Percentiles rank a stretch among this genome's conserved stretches.
phyloP scores from a whole-genome alignment of 495 filamentous ascomycete species.

The Letharia lupina region DNA sequence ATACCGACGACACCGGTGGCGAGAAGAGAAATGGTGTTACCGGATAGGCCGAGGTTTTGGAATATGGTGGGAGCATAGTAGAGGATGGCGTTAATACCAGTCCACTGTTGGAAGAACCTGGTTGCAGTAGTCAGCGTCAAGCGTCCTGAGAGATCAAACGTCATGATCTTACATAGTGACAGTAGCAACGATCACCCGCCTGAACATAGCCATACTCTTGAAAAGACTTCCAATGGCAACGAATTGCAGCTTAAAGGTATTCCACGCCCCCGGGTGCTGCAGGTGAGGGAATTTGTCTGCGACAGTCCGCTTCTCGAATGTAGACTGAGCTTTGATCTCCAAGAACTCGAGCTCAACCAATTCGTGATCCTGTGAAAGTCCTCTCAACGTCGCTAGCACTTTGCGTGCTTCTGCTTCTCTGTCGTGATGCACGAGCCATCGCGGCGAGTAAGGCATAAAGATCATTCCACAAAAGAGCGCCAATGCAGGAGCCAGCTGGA shows the following conservation, averaged over 20 bases:
- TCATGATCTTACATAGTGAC: conserved; percentile 29
- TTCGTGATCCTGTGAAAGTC: conserved; percentile 56
- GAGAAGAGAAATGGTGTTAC: conserved; percentile 40
- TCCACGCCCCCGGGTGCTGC: conserved; percentile 49
- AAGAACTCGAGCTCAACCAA: conserved; percentile 55
- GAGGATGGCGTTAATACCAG: conserved; percentile 37
- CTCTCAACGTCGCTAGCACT: conserved; percentile 57
- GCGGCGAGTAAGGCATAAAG: conserved; percentile 62
- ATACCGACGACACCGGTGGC: conserved; percentile 49
- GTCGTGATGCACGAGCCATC: conserved; percentile 65
- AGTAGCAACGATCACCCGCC: conserved; percentile 53
- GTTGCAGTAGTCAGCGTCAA: neutral
- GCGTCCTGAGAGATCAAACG: neutral
- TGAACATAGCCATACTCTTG: conserved; percentile 63
- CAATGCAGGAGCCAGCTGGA: conserved; percentile 61
- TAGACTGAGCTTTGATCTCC: conserved; percentile 54
- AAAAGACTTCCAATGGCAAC: conserved; percentile 64
- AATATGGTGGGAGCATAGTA: conserved; percentile 47
- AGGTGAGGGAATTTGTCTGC: conserved; percentile 63
- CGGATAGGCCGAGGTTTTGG: conserved; percentile 36
- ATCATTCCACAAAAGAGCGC: conserved; percentile 57
- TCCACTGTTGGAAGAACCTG: conserved; percentile 44
- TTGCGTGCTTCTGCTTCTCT: conserved; percentile 63
- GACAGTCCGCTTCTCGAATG: conserved; percentile 68
- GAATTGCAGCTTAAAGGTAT: conserved; percentile 59